A percentile compares a stretch with the other conserved stretches of the same genome.
Evolutionary conservation across 805 yeast genomes (phyloP).

Genomic region (Debaryomyces tyrocola): DNA sequence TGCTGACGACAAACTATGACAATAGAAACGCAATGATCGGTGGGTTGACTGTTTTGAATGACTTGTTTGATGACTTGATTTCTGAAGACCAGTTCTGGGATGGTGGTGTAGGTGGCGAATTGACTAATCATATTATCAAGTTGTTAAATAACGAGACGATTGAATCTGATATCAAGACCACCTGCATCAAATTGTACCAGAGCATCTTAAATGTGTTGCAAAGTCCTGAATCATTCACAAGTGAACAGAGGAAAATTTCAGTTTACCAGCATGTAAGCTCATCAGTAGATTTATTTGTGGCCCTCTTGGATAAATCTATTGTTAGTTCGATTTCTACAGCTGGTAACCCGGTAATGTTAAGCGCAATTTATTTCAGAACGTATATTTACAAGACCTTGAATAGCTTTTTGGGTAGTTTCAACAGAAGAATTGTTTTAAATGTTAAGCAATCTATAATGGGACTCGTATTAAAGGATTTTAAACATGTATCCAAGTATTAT

Average conservation of each 20-base stretch:
- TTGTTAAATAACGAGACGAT: constrained; percentile 32
- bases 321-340: neutral
- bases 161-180: constrained; percentile 41
- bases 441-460: constrained; percentile 13
- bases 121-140: constrained; percentile 50
- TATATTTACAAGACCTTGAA: constrained; percentile 26
- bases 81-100: constrained; percentile 85
- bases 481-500: constrained; percentile 12
- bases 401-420: constrained; percentile 26
- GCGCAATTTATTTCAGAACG: constrained; percentile 24
- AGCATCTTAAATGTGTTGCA: constrained; percentile 54
- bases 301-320: constrained; percentile 16
- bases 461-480: constrained; percentile 23
- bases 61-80: constrained; percentile 81
- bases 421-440: constrained; percentile 19
- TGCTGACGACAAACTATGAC: constrained; percentile 29
- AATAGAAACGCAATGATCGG: constrained; percentile 45
- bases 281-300: constrained; percentile 16
- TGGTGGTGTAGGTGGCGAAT: constrained; percentile 60
- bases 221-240: constrained; percentile 46
- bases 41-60: constrained; percentile 62
- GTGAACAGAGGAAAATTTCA: constrained; percentile 33
- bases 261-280: constrained; percentile 27
- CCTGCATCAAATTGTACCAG: constrained; percentile 52
- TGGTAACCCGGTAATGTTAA: constrained; percentile 3